Evolutionary conservation across 495 filamentous ascomycete genomes (phyloP).

Genomic region (Tuber melanosporum): DNA sequence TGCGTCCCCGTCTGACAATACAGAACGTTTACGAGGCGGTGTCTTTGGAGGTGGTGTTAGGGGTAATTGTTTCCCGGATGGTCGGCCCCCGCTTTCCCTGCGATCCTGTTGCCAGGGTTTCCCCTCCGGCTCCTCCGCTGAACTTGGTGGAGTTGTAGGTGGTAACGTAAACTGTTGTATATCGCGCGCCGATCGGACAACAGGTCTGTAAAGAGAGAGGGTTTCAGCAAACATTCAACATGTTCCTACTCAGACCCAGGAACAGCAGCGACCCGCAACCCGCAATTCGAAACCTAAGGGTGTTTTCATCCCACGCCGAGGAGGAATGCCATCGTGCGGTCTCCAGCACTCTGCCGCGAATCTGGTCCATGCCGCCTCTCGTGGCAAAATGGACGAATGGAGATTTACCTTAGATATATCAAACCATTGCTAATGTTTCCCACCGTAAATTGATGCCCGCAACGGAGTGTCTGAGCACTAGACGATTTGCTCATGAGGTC

Average conservation of each 20-base stretch:
- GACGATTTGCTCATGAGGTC: conserved; percentile 11
- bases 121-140: conserved; percentile 36
- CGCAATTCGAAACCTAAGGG: not conserved
- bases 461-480: conserved; percentile 46
- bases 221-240: conserved; percentile 11
- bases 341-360: not conserved
- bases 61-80: conserved; percentile 19
- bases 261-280: not conserved
- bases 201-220: conserved; percentile 26
- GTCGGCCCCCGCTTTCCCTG: conserved; percentile 20
- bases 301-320: not conserved
- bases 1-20: conserved; percentile 21
- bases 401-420: conserved; percentile 82
- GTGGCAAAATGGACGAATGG: conserved; percentile 15
- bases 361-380: not conserved
- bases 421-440: conserved; percentile 90
- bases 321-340: not conserved
- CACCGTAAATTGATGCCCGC: conserved; percentile 74
- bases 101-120: conserved; percentile 29
- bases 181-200: conserved; percentile 39
- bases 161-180: conserved; percentile 36
- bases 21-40: conserved; percentile 27
- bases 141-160: conserved; percentile 42
- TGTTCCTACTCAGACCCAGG: not conserved
- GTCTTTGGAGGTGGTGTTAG: conserved; percentile 40